A percentile compares a stretch with the other conserved stretches of the same genome.
These are phyloP conservation scores for Beauveria sp. DNA, from an alignment of 2,329 filamentous ascomycete genomes.

Conservation along the genomic window DNA sequence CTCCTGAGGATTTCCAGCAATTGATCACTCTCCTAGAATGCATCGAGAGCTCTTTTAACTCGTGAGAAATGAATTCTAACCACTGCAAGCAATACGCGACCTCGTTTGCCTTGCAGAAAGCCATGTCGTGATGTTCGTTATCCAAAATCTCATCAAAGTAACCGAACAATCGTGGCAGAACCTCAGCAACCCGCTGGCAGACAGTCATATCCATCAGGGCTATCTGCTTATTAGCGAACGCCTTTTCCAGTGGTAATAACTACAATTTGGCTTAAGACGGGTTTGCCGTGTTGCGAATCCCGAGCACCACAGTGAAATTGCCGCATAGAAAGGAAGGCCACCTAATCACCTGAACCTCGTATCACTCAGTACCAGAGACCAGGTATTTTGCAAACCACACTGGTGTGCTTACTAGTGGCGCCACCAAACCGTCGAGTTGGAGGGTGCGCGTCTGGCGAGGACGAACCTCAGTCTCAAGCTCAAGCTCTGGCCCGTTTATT, in stretches of 20 bases:
- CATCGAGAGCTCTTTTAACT: no score
- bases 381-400: background rate
- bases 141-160: background rate
- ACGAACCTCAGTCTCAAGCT: background rate
- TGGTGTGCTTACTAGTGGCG: background rate
- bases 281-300: no score
- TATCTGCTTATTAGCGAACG: background rate
- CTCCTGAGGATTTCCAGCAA: background rate
- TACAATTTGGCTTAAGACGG: background rate
- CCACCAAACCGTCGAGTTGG: background rate
- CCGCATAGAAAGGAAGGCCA: no score
- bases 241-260: background rate
- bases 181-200: background rate
- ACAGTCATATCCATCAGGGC: background rate
- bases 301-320: no score
- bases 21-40: no score
- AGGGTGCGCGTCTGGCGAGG: background rate
- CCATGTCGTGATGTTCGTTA: background rate
- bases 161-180: background rate
- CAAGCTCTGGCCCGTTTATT: background rate
- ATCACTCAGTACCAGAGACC: no score
- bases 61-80: background rate
- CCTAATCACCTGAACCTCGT: no score
- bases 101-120: background rate
- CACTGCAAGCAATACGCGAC: background rate